phyloP scores from a whole-genome alignment of 2,329 filamentous ascomycete species.

The Pseudofabraea citricarpa region DNA sequence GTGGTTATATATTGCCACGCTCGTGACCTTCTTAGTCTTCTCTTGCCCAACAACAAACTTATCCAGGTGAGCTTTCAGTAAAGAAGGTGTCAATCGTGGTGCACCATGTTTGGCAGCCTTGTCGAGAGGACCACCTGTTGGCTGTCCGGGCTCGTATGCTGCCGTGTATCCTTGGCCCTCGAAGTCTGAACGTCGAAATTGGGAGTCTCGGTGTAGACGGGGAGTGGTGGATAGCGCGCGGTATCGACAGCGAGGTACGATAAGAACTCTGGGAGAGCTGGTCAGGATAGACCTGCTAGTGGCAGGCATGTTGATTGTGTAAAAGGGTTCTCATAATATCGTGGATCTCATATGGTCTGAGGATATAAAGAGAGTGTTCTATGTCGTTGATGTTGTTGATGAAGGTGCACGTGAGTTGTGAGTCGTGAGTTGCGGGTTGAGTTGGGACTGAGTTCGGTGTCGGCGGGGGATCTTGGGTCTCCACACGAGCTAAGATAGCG shows the following conservation, averaged over 20 bases:
- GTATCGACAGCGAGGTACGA: conserved; percentile 10
- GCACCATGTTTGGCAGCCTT: conserved; percentile 46
- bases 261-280: neutral
- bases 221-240: conserved; percentile 7
- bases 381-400: neutral
- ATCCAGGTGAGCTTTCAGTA: conserved; percentile 86
- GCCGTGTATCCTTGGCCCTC: conserved; percentile 49
- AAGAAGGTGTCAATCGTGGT: conserved; percentile 58
- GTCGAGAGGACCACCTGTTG: conserved; percentile 58
- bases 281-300: neutral
- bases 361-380: too few species aligned
- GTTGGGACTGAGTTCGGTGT: too few species aligned
- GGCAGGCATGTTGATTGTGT: conserved; percentile 1
- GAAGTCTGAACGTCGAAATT: conserved; percentile 51
- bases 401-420: neutral
- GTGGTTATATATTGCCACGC: conserved; percentile 92
- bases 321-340: neutral
- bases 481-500: too few species aligned
- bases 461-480: too few species aligned
- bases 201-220: conserved; percentile 9
- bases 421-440: too few species aligned
- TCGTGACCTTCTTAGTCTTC: conserved; percentile 88
- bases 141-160: conserved; percentile 57
- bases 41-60: conserved; percentile 97
- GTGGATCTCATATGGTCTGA: neutral